Percentiles rank a stretch among this genome's conserved stretches.
Evolutionary conservation across 2,329 filamentous ascomycete genomes (phyloP).

Genomic region (Periglandula ipomoeae): DNA sequence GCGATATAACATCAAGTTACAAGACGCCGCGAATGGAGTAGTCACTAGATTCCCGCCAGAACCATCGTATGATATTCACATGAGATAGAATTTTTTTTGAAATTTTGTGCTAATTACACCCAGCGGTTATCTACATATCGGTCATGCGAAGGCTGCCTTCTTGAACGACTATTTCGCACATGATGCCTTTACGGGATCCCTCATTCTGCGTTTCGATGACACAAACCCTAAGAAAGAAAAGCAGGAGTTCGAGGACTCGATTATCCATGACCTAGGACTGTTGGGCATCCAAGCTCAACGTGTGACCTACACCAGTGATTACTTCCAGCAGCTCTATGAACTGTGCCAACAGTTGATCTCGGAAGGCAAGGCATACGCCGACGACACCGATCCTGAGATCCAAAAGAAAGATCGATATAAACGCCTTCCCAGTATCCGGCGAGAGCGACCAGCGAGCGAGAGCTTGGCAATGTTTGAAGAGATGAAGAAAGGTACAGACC

Average conservation of each 20-base stretch:
- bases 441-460: conserved; percentile 71
- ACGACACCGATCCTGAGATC: conserved; percentile 76
- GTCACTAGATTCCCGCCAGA: conserved; percentile 82
- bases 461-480: conserved; percentile 79
- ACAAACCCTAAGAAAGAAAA: conserved; percentile 92
- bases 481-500: conserved; percentile 78
- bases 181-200: conserved; percentile 72
- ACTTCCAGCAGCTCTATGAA: conserved; percentile 79
- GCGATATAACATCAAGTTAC: conserved; percentile 65
- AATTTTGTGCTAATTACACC: background rate
- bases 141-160: conserved; percentile 78
- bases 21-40: conserved; percentile 70
- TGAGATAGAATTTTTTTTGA: too few relatives aligned
- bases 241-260: conserved; percentile 81
- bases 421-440: conserved; percentile 55
- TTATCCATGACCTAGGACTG: conserved; percentile 73
- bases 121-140: conserved; percentile 73
- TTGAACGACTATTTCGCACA: conserved; percentile 93
- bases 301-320: conserved; percentile 77
- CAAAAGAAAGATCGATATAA: conserved; percentile 74
- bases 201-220: conserved; percentile 83
- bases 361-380: conserved; percentile 74
- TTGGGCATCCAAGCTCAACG: conserved; percentile 78
- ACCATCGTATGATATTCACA: conserved; percentile 52
- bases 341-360: conserved; percentile 70